Conservation (phyloP, 345 rosid species). For the Chamaenerion angustifolium region DNA sequence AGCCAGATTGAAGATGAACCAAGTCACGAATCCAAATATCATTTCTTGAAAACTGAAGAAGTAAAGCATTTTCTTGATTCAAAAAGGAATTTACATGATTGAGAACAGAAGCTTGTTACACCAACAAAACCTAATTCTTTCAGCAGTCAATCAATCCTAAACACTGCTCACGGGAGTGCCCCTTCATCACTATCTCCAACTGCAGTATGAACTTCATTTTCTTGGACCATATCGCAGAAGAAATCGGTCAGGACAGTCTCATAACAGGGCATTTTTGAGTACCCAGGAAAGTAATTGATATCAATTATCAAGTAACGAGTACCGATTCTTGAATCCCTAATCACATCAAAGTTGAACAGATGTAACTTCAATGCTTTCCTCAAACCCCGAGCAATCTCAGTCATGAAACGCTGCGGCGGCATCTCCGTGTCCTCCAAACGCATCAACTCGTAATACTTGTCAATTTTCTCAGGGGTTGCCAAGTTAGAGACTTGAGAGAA, state of each 20-base stretch:
- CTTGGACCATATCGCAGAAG: conserved; percentile 27
- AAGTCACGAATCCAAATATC: no score
- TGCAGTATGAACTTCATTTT: conserved; percentile 1
- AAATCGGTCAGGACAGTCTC: conserved; percentile 39
- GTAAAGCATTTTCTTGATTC: no score
- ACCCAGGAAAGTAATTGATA: conserved; percentile 57
- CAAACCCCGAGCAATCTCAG: conserved; percentile 33
- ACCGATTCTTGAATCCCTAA: conserved; percentile 33
- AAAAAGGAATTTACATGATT: no score
- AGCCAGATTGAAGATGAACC: no score
- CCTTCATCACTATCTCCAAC: neutral
- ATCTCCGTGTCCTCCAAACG: conserved; percentile 28
- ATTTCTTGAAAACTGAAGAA: no score
- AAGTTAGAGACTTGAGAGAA: conserved; percentile 50
- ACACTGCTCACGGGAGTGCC: neutral
- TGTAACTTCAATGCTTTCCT: conserved; percentile 33
- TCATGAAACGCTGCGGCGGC: conserved; percentile 31
- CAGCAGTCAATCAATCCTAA: no score
- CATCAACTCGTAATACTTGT: conserved; percentile 20
- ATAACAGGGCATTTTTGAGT: conserved; percentile 43
- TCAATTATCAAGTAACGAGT: conserved; percentile 44
- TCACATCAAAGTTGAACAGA: conserved; percentile 55
- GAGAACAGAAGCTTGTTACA: no score
- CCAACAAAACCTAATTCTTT: no score
- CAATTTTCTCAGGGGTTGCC: conserved; percentile 17